Conservation (phyloP, 1,284 basidiomycete species). For the Trametes pubescens region DNA sequence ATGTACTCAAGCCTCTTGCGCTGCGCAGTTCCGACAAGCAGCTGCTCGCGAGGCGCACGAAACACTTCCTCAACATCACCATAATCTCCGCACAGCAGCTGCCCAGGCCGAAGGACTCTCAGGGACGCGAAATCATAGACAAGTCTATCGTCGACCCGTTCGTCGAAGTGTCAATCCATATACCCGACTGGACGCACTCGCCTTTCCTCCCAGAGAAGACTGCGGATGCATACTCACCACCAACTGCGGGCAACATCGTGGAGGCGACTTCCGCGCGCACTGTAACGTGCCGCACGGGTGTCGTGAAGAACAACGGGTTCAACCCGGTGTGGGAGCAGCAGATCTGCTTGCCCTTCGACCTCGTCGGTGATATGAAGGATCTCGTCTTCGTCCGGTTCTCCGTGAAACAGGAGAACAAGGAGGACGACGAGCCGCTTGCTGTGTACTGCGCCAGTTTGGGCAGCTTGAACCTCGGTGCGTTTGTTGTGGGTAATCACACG, state of each 20-base stretch:
- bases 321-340: conserved; percentile 89
- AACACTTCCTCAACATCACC: conserved; percentile 72
- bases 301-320: conserved; percentile 87
- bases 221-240: conserved; percentile 37
- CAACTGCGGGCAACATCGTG: conserved; percentile 36
- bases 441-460: conserved; percentile 75
- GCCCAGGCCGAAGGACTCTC: conserved; percentile 75
- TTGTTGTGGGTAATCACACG: not conserved
- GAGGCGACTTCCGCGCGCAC: conserved; percentile 54
- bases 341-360: conserved; percentile 75
- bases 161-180: conserved; percentile 80
- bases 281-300: conserved; percentile 62
- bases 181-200: conserved; percentile 72
- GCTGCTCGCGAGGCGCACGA: conserved; percentile 59
- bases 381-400: conserved; percentile 85
- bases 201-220: conserved; percentile 42
- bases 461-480: conserved; percentile 74
- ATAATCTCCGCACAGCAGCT: conserved; percentile 96
- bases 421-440: conserved; percentile 72
- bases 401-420: conserved; percentile 71
- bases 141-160: conserved; percentile 75
- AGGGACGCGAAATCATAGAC: conserved; percentile 67
- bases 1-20: conserved; percentile 89
- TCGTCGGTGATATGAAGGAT: conserved; percentile 80
- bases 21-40: conserved; percentile 76